phyloP scores from a whole-genome alignment of 2,329 filamentous ascomycete genomes.

The Phoma sp. region DNA sequence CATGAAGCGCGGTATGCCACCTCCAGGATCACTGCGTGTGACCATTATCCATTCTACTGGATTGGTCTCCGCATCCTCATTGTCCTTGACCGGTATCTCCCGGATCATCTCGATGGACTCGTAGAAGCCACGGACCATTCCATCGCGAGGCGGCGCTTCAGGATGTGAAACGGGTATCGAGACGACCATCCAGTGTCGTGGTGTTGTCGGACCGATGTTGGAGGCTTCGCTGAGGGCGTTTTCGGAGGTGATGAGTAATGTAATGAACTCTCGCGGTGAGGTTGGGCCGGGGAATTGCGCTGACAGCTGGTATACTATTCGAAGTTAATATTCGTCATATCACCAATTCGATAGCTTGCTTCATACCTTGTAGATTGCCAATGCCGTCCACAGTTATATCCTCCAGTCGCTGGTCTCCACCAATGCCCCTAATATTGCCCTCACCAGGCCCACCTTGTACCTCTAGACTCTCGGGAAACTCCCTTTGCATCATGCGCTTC shows the following conservation, averaged over 20 bases:
- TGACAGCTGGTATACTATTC: slow-evolving; percentile 80
- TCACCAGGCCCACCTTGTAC: slow-evolving; percentile 73
- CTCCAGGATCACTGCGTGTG: slow-evolving; percentile 86
- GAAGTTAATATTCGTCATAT: slow-evolving; percentile 3
- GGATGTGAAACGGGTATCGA: slow-evolving; percentile 84
- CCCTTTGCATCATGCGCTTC: slow-evolving; percentile 76
- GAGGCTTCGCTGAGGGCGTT: slow-evolving; percentile 59
- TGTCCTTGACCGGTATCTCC: slow-evolving; percentile 69
- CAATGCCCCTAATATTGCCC: slow-evolving; percentile 83
- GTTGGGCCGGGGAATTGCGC: slow-evolving; percentile 91
- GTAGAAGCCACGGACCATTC: slow-evolving; percentile 84
- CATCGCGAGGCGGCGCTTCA: slow-evolving; percentile 71
- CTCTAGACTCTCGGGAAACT: slow-evolving; percentile 81
- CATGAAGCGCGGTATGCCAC: slow-evolving; percentile 86
- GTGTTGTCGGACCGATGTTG: slow-evolving; percentile 51
- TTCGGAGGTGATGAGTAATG: slow-evolving; percentile 74
- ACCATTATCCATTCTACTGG: slow-evolving; percentile 93
- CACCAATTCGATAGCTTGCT: neutral
- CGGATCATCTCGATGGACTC: slow-evolving; percentile 92
- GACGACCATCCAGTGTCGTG: slow-evolving; percentile 82
- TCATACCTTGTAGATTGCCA: slow-evolving; percentile 69
- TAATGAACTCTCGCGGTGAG: slow-evolving; percentile 86
- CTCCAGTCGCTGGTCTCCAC: slow-evolving; percentile 78
- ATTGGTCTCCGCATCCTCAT: slow-evolving; percentile 61
- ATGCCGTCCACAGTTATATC: slow-evolving; percentile 64